These are phyloP conservation scores for Picochlorum sp. DNA, from an alignment of 139 green algal genomes.

Conservation along the genomic window DNA sequence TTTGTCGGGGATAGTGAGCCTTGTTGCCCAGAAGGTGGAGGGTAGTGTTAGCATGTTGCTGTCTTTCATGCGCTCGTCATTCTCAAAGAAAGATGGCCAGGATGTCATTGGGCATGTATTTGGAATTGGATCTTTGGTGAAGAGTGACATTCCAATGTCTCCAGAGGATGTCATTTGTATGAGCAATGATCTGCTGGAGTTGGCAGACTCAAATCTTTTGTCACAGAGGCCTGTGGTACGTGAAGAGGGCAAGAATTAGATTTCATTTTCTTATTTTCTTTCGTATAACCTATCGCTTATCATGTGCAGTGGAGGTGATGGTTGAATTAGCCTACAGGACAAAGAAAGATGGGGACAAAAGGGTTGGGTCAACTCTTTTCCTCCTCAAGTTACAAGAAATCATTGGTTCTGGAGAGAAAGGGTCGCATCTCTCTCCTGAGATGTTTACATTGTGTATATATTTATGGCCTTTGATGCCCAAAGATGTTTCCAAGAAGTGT, in stretches of 20 bases:
- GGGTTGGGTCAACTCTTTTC: too few relatives aligned
- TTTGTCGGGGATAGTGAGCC: slow-evolving; percentile 38
- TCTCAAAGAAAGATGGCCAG: slow-evolving; percentile 1
- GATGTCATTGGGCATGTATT: not conserved
- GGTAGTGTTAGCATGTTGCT: not conserved
- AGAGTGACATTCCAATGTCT: not conserved
- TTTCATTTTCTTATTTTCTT: not conserved
- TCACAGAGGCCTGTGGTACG: slow-evolving; percentile 3
- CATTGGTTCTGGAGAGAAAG: too few relatives aligned
- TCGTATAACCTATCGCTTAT: too few relatives aligned
- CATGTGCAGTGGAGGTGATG: too few relatives aligned
- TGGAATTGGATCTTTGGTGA: not conserved
- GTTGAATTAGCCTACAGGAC: too few relatives aligned
- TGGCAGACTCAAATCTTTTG: not conserved
- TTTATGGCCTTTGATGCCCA: too few relatives aligned
- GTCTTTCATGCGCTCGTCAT: not conserved
- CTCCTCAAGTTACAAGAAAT: too few relatives aligned
- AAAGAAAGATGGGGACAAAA: too few relatives aligned
- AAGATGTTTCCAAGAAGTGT: too few relatives aligned
- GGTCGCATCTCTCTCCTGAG: too few relatives aligned
- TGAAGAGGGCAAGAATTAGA: not conserved
- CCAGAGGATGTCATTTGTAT: not conserved
- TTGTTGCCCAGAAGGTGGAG: not conserved
- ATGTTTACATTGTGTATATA: too few relatives aligned
- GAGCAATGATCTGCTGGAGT: not conserved